Evolutionary conservation across 106 monocot genomes (phyloP).

Genomic region (Dioscorea alata): DNA sequence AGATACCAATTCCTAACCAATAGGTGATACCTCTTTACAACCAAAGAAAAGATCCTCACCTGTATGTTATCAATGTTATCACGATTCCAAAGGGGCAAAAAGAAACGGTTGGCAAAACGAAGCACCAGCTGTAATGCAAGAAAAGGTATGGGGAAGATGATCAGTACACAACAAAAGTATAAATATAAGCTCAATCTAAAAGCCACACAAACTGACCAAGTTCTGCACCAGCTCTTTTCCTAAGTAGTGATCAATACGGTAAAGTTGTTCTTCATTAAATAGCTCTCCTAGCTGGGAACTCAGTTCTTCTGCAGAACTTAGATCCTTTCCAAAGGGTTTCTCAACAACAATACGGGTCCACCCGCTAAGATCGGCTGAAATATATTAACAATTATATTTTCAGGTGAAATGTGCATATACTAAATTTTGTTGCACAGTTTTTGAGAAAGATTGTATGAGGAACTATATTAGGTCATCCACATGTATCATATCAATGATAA

Average conservation of each 20-base stretch:
- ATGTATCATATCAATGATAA: no score
- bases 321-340: conserved; percentile 97
- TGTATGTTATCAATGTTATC: conserved; percentile 96
- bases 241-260: conserved; percentile 96
- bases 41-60: conserved; percentile 24
- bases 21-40: background rate
- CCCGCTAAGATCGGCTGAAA: conserved; percentile 67
- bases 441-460: no score
- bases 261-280: conserved; percentile 85
- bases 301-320: conserved; percentile 83
- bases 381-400: no score
- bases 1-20: no score
- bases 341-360: conserved; percentile 96
- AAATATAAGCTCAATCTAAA: background rate
- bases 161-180: background rate
- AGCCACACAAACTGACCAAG: conserved; percentile 39
- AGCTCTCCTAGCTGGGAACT: conserved; percentile 88
- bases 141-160: background rate
- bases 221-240: conserved; percentile 98
- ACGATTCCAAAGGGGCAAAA: conserved; percentile 96
- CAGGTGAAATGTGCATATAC: no score
- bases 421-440: no score
- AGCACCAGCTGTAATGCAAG: conserved; percentile 69
- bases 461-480: no score
- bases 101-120: conserved; percentile 97